A percentile compares a stretch with the other conserved stretches of the same genome.
Conservation (phyloP, 345 rosid species). For the Hevea brasiliensis region DNA sequence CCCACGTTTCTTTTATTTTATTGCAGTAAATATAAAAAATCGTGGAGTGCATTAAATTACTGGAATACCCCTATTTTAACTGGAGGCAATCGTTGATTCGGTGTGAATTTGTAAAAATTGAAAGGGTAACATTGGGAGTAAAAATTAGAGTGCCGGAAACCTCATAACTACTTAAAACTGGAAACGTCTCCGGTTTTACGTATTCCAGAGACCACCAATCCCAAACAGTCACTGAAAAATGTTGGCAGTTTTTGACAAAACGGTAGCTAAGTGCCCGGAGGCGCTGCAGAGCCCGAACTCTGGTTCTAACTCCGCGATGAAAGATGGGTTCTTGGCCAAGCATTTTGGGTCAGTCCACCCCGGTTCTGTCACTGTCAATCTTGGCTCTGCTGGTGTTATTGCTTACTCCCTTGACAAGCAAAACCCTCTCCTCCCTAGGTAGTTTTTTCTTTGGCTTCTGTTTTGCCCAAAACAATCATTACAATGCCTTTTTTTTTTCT, state of each 20-base stretch:
- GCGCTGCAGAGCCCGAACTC: constrained; percentile 62
- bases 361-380: constrained; percentile 60
- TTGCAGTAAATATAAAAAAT: too few relatives aligned
- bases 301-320: constrained; percentile 51
- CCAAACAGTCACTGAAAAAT: constrained; percentile 28
- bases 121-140: background rate
- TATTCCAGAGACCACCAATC: background rate
- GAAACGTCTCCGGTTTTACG: background rate
- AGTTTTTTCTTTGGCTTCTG: background rate
- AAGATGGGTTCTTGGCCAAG: constrained; percentile 61
- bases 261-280: constrained; percentile 81
- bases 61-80: background rate
- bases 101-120: too few relatives aligned
- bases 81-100: too few relatives aligned
- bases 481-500: background rate
- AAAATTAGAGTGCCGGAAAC: background rate
- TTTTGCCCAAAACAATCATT: background rate
- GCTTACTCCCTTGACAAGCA: constrained; percentile 69
- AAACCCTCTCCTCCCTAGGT: constrained; percentile 94
- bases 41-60: constrained; percentile 1
- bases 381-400: constrained; percentile 72
- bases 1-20: too few relatives aligned
- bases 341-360: constrained; percentile 58
- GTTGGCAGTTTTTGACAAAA: constrained; percentile 86
- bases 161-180: background rate